These are phyloP conservation scores for Stentor roeselii DNA, from an alignment of 73 alveolate genomes.

Conservation along the genomic window DNA sequence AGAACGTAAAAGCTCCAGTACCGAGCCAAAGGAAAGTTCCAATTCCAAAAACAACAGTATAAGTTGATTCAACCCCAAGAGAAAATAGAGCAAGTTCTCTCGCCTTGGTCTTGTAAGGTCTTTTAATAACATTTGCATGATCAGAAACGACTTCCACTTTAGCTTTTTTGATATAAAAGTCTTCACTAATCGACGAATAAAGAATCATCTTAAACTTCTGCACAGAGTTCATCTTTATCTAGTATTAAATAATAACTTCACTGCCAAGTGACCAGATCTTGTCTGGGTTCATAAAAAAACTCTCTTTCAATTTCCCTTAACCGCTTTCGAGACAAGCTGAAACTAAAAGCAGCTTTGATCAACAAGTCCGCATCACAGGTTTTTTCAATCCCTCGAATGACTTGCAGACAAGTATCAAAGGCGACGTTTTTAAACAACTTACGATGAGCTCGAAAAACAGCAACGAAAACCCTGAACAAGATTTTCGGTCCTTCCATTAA, in stretches of 20 bases:
- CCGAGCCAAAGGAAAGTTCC: neutral
- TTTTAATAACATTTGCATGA: neutral
- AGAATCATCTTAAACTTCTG: neutral
- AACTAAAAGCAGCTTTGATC: slow-evolving; percentile 10
- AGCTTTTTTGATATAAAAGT: neutral
- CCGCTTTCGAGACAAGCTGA: neutral
- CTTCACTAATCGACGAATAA: neutral
- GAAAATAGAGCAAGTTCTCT: neutral
- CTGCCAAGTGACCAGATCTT: neutral
- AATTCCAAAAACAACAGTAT: neutral
- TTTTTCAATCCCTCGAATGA: neutral
- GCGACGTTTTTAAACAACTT: neutral
- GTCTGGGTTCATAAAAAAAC: neutral
- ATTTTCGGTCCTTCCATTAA: slow-evolving; percentile 75
- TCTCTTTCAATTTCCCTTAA: neutral
- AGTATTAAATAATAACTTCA: neutral
- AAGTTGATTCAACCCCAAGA: neutral
- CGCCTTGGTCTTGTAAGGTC: neutral
- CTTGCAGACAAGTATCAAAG: slow-evolving; percentile 17
- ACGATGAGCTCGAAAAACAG: slow-evolving; percentile 60
- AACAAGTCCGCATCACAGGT: neutral
- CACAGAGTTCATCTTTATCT: neutral
- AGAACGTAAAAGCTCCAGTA: neutral
- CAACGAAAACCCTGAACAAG: slow-evolving; percentile 72
- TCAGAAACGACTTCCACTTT: neutral